Percentiles rank a stretch among this genome's conserved stretches.
phyloP scores from a whole-genome alignment of 164 flowering plant species.

The Saururus chinensis region DNA sequence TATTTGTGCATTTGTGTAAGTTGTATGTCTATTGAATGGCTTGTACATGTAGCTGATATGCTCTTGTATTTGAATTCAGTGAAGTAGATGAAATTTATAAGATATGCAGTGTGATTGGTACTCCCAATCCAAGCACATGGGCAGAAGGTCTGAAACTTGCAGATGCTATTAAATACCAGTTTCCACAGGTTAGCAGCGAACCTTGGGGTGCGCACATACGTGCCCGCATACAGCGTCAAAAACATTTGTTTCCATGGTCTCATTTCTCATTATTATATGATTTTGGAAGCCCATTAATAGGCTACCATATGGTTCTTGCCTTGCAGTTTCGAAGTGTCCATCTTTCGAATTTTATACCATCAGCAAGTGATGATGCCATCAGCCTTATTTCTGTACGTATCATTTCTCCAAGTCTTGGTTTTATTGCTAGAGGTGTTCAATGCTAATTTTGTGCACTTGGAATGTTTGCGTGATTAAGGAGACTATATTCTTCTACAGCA shows the following conservation, averaged over 20 bases:
- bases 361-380: conserved; percentile 65
- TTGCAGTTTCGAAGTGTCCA: conserved; percentile 53
- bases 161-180: conserved; percentile 52
- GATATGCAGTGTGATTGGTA: conserved; percentile 86
- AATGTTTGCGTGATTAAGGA: too few species aligned
- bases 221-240: too few species aligned
- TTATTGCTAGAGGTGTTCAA: neutral
- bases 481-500: too few species aligned
- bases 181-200: conserved; percentile 37
- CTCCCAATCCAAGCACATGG: conserved; percentile 58
- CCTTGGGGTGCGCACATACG: neutral
- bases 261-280: neutral
- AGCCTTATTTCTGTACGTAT: conserved; percentile 53
- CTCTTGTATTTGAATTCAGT: conserved; percentile 15
- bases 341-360: conserved; percentile 61
- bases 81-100: conserved; percentile 71
- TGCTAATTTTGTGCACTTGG: too few species aligned
- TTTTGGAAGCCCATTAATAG: too few species aligned
- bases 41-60: neutral
- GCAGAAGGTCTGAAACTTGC: conserved; percentile 65
- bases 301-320: neutral
- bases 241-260: neutral
- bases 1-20: neutral
- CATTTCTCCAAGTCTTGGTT: neutral
- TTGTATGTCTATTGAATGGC: neutral